Evolutionary conservation across 768 basidiomycete species (phyloP).

Genomic region (Naganishia antarctica): DNA sequence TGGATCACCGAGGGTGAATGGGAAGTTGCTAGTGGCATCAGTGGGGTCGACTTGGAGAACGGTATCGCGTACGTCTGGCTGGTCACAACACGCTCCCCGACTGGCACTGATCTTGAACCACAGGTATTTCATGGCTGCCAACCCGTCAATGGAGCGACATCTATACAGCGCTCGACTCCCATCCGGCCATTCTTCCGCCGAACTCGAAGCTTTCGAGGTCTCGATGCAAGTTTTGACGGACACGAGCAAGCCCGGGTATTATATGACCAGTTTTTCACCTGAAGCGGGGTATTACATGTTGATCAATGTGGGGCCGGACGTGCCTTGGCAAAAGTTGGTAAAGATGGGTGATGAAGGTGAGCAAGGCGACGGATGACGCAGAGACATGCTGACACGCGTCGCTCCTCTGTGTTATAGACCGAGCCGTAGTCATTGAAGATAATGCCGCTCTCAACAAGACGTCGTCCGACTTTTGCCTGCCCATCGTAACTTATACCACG

Average conservation of each 20-base stretch:
- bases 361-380: constrained; percentile 26
- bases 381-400: too few relatives aligned
- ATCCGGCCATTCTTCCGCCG: constrained; percentile 51
- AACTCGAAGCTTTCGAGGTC: constrained; percentile 25
- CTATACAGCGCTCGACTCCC: constrained; percentile 77
- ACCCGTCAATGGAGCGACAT: constrained; percentile 74
- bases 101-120: neutral
- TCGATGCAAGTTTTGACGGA: constrained; percentile 45
- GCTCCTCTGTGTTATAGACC: constrained; percentile 47
- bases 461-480: constrained; percentile 64
- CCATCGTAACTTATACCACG: constrained; percentile 65
- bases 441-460: constrained; percentile 65
- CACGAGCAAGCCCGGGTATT: constrained; percentile 54
- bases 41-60: constrained; percentile 64
- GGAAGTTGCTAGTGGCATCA: constrained; percentile 77
- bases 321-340: constrained; percentile 81
- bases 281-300: constrained; percentile 77
- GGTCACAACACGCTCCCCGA: too few relatives aligned
- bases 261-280: constrained; percentile 73
- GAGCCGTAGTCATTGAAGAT: constrained; percentile 63
- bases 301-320: constrained; percentile 69
- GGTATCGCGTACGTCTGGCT: constrained; percentile 72
- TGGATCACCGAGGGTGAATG: constrained; percentile 84
- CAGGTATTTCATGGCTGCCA: constrained; percentile 85
- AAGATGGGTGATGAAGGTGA: constrained; percentile 55